These are phyloP conservation scores for Termitomyces sp. DNA, from an alignment of 768 basidiomycete genomes.

Conservation along the genomic window DNA sequence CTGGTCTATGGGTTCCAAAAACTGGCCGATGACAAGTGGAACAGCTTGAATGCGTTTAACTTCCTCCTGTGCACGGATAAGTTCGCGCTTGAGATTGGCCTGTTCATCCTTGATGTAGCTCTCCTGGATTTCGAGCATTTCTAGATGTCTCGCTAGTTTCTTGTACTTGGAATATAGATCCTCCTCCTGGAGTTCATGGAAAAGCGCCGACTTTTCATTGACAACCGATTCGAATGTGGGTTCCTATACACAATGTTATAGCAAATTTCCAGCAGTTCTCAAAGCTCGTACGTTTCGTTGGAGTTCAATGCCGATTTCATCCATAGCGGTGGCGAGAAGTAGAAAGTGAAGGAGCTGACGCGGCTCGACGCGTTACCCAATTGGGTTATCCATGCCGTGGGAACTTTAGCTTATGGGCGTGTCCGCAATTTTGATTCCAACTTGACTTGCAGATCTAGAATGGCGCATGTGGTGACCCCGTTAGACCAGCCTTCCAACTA, in stretches of 20 bases:
- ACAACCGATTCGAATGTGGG: conserved; percentile 87
- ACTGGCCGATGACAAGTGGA: conserved; percentile 98
- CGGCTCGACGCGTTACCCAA: conserved; percentile 45
- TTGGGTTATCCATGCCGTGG: conserved; percentile 30
- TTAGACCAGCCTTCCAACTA: conserved; percentile 97
- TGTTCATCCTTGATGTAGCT: conserved; percentile 99
- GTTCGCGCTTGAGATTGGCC: conserved; percentile 94
- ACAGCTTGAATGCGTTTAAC: conserved; percentile 99
- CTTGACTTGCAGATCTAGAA: conserved; percentile 30
- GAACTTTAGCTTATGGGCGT: conserved; percentile 21
- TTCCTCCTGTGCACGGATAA: conserved; percentile 98
- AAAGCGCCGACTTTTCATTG: conserved; percentile 83
- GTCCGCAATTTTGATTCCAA: conserved; percentile 6
- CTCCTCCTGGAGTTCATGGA: conserved; percentile 85
- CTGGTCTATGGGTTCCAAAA: conserved; percentile 98
- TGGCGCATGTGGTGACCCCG: conserved; percentile 82
- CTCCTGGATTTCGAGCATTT: conserved; percentile 92
- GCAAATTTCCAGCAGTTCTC: not conserved
- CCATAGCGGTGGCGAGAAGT: conserved; percentile 51
- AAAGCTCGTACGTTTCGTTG: conserved; percentile 60
- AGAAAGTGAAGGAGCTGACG: conserved; percentile 38
- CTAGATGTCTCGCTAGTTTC: conserved; percentile 90
- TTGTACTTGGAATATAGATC: conserved; percentile 98
- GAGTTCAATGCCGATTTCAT: conserved; percentile 85
- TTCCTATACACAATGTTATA: conserved; percentile 49